Percentiles rank a stretch among this genome's conserved stretches.
These are phyloP conservation scores for Elaeis oleifera DNA, from an alignment of 202 grass and related monocot genomes.

Conservation along the genomic window DNA sequence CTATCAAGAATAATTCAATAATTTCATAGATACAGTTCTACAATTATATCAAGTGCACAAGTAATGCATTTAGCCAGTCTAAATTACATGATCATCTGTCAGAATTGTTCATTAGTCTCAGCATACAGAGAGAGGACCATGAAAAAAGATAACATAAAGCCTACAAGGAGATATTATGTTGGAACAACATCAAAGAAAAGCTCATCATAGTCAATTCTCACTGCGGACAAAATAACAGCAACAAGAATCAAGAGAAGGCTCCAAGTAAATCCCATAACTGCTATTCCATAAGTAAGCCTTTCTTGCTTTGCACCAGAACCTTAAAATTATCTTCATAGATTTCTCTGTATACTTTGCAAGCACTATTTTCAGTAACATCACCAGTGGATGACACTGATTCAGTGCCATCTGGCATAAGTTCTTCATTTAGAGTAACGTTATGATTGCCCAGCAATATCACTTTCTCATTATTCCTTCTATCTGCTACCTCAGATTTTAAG, in stretches of 20 bases:
- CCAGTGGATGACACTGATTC: conserved; percentile 34
- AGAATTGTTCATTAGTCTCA: too few relatives aligned
- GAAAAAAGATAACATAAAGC: too few relatives aligned
- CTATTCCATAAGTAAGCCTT: conserved; percentile 17
- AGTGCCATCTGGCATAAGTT: conserved; percentile 22
- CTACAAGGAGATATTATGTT: conserved; percentile 31
- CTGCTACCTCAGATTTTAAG: conserved; percentile 31
- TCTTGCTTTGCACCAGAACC: conserved; percentile 19
- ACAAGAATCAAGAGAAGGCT: conserved; percentile 31
- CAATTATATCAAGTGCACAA: too few relatives aligned
- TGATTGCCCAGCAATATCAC: background rate
- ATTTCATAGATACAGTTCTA: too few relatives aligned
- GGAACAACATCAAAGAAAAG: conserved; percentile 51
- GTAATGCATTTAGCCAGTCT: too few relatives aligned
- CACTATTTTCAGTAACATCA: conserved; percentile 27
- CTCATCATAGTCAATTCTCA: conserved; percentile 40
- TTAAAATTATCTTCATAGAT: conserved; percentile 15
- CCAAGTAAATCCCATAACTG: conserved; percentile 23
- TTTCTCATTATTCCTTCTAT: conserved; percentile 22
- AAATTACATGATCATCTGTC: too few relatives aligned
- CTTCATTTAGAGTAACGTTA: background rate
- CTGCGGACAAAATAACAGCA: conserved; percentile 16
- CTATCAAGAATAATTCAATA: too few relatives aligned
- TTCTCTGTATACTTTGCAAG: conserved; percentile 22
- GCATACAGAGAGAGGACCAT: too few relatives aligned